A percentile compares a stretch with the other conserved stretches of the same genome.
Conservation (phyloP, 129 eudicot genomes). For the Saposhnikovia divaricata region DNA sequence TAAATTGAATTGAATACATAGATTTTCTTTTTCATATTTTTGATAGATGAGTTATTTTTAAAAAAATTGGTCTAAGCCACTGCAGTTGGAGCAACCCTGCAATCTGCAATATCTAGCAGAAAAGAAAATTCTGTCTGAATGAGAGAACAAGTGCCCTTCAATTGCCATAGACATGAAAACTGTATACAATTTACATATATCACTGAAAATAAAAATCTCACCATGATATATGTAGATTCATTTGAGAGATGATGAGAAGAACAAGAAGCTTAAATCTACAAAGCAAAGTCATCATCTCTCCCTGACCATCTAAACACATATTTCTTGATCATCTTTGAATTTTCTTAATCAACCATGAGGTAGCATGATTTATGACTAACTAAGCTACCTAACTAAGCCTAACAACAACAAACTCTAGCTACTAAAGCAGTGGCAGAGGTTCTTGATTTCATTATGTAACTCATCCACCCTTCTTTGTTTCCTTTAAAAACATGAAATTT, state of each 20-base stretch:
- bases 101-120: neutral
- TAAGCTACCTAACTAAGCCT: neutral
- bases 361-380: neutral
- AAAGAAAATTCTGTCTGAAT: neutral
- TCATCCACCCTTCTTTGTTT: neutral
- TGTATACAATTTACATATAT: neutral
- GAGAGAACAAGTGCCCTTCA: neutral
- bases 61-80: neutral
- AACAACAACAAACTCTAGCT: neutral
- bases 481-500: neutral
- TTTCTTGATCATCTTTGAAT: neutral
- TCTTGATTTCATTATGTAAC: neutral
- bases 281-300: neutral
- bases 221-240: slow-evolving; percentile 29
- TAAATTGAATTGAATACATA: too few species aligned
- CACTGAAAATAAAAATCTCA: slow-evolving; percentile 19
- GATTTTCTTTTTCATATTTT: too few species aligned
- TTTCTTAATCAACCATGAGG: neutral
- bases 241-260: neutral
- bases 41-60: neutral
- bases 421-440: neutral
- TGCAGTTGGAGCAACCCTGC: neutral
- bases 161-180: neutral
- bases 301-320: neutral
- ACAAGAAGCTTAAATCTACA: neutral